phyloP scores from a whole-genome alignment of 352 stramenopile species.

The Globisporangium carolinianum region DNA sequence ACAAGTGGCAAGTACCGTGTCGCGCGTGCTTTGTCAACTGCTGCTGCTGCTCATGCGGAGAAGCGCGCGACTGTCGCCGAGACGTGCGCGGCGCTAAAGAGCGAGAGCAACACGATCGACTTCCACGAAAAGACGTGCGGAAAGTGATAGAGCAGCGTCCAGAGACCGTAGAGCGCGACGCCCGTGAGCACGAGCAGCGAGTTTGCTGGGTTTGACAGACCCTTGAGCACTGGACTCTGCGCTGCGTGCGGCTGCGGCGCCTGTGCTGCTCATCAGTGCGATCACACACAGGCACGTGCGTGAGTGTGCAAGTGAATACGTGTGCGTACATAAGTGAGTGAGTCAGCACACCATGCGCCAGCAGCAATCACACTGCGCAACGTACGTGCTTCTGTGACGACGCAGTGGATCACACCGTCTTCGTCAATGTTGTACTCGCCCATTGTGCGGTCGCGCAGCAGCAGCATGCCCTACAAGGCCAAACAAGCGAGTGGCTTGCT shows the following conservation, averaged over 20 bases:
- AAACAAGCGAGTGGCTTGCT: no score
- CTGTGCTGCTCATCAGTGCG: constrained; percentile 13
- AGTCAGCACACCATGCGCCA: constrained; percentile 1
- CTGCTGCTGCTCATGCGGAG: constrained; percentile 6
- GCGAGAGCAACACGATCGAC: constrained; percentile 49
- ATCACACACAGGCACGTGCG: background rate
- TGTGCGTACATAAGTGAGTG: no score
- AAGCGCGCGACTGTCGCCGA: constrained; percentile 49
- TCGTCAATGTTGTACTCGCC: constrained; percentile 77
- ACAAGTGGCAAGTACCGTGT: no score
- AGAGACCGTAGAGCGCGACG: constrained; percentile 61
- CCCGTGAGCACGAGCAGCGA: constrained; percentile 58
- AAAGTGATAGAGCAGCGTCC: constrained; percentile 77
- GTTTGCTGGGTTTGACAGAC: constrained; percentile 43
- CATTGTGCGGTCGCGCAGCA: constrained; percentile 52
- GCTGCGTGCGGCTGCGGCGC: constrained; percentile 23
- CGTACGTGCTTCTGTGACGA: constrained; percentile 67
- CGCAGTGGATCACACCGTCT: constrained; percentile 64
- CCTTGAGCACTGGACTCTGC: constrained; percentile 24
- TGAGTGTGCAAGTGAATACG: no score
- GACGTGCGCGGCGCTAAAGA: constrained; percentile 58
- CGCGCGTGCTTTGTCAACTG: no score
- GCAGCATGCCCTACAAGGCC: constrained; percentile 45
- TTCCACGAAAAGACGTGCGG: constrained; percentile 77
- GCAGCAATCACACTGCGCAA: constrained; percentile 9